Percentiles rank a stretch among this genome's conserved stretches.
phyloP scores from a whole-genome alignment of 257 asterid genomes.

The Ilex aquifolium region DNA sequence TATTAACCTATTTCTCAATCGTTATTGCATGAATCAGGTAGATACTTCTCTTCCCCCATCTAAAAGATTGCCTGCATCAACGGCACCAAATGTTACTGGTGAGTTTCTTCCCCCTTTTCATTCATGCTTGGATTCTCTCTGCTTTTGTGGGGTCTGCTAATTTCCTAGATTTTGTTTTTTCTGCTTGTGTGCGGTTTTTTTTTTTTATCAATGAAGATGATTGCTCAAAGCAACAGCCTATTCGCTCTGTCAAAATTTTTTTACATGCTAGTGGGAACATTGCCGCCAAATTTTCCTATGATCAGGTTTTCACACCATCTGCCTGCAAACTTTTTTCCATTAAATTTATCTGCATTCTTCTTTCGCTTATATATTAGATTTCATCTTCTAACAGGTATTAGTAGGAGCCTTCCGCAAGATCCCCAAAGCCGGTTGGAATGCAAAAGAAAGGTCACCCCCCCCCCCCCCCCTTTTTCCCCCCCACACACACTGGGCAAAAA shows the following conservation, averaged over 20 bases:
- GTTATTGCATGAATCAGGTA: conserved; percentile 22
- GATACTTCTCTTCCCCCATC: conserved; percentile 21
- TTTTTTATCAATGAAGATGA: conserved; percentile 23
- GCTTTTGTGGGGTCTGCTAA: conserved; percentile 6
- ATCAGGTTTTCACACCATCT: conserved; percentile 38
- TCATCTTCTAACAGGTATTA: conserved; percentile 42
- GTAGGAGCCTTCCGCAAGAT: conserved; percentile 61
- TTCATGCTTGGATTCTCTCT: conserved; percentile 7
- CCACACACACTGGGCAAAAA: conserved; percentile 1
- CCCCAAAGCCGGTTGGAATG: conserved; percentile 76
- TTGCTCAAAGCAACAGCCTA: conserved; percentile 39
- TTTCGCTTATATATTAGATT: conserved; percentile 12
- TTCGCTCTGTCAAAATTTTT: conserved; percentile 49
- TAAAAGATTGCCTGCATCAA: conserved; percentile 31
- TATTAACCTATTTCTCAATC: conserved; percentile 6
- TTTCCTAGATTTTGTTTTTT: conserved; percentile 6
- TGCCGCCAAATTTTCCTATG: conserved; percentile 72
- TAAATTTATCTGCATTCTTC: conserved; percentile 7
- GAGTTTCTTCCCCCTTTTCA: conserved; percentile 23
- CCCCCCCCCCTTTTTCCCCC: conserved; percentile 5
- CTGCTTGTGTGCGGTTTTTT: conserved; percentile 4
- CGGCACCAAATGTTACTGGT: conserved; percentile 36
- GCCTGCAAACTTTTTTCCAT: conserved; percentile 13
- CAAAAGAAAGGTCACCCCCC: conserved; percentile 66
- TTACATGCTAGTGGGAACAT: conserved; percentile 73